These are phyloP conservation scores for Hysterium pulicare DNA, from an alignment of 2,329 filamentous ascomycete genomes.

Conservation along the genomic window DNA sequence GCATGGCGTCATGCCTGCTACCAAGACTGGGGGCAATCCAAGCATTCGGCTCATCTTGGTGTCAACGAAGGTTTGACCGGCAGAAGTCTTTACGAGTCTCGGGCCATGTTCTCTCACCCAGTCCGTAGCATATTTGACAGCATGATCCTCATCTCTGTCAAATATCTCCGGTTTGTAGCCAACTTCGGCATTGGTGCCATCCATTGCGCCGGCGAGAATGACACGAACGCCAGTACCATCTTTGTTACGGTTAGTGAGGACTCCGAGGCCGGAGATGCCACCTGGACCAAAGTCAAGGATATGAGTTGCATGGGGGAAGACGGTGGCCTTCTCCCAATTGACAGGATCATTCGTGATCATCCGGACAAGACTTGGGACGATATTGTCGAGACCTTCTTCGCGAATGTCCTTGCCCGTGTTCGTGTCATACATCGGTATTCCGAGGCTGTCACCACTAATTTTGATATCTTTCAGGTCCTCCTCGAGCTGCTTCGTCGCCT, in stretches of 20 bases:
- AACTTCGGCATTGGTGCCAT: constrained; percentile 83
- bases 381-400: constrained; percentile 63
- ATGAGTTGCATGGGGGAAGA: constrained; percentile 87
- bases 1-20: constrained; percentile 49
- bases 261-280: constrained; percentile 92
- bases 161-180: constrained; percentile 98
- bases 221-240: constrained; percentile 96
- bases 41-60: constrained; percentile 64
- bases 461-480: constrained; percentile 81
- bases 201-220: constrained; percentile 89
- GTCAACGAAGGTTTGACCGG: constrained; percentile 86
- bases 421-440: constrained; percentile 86
- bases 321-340: constrained; percentile 92
- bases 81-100: constrained; percentile 83
- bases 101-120: constrained; percentile 98
- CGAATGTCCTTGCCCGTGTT: constrained; percentile 84
- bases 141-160: constrained; percentile 90
- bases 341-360: constrained; percentile 94
- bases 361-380: constrained; percentile 81
- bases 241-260: constrained; percentile 97
- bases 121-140: constrained; percentile 90
- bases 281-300: constrained; percentile 96
- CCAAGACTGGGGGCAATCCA: constrained; percentile 47
- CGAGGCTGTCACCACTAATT: constrained; percentile 70
- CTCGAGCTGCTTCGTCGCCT: constrained; percentile 78